These are phyloP conservation scores for Pseudogymnoascus pannorum DNA, from an alignment of 2,329 filamentous ascomycete genomes.

Conservation along the genomic window DNA sequence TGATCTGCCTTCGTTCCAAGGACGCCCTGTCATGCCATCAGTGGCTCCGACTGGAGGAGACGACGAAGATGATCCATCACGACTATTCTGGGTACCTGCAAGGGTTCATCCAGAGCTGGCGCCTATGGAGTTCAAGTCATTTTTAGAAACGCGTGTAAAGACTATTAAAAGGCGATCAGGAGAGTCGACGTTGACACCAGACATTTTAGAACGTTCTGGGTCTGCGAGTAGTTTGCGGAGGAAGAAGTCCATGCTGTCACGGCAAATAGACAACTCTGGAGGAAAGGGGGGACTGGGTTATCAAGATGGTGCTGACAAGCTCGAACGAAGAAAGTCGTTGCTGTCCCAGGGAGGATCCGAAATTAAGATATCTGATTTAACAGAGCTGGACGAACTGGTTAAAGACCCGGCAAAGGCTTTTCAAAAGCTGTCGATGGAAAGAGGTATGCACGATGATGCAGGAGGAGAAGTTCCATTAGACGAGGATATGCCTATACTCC, in stretches of 20 bases:
- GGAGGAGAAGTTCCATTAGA: conserved; percentile 31
- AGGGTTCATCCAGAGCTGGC: conserved; percentile 90
- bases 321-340: conserved; percentile 66
- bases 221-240: conserved; percentile 59
- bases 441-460: conserved; percentile 20
- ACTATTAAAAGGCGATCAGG: conserved; percentile 80
- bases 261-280: conserved; percentile 72
- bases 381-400: conserved; percentile 71
- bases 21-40: conserved; percentile 57
- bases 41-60: conserved; percentile 65
- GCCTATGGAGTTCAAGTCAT: conserved; percentile 93
- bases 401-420: conserved; percentile 69
- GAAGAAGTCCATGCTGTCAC: conserved; percentile 93
- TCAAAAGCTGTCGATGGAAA: conserved; percentile 51
- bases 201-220: conserved; percentile 43
- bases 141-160: conserved; percentile 87
- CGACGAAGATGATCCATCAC: conserved; percentile 80
- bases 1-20: conserved; percentile 67
- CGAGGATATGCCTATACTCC: conserved; percentile 82
- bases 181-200: conserved; percentile 55
- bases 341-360: conserved; percentile 47
- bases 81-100: conserved; percentile 92
- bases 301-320: conserved; percentile 72
- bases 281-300: conserved; percentile 56
- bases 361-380: conserved; percentile 52